A percentile compares a stretch with the other conserved stretches of the same genome.
phyloP scores from a whole-genome alignment of 1,139 yeast species.

The Saccharomyces pastorianus region DNA sequence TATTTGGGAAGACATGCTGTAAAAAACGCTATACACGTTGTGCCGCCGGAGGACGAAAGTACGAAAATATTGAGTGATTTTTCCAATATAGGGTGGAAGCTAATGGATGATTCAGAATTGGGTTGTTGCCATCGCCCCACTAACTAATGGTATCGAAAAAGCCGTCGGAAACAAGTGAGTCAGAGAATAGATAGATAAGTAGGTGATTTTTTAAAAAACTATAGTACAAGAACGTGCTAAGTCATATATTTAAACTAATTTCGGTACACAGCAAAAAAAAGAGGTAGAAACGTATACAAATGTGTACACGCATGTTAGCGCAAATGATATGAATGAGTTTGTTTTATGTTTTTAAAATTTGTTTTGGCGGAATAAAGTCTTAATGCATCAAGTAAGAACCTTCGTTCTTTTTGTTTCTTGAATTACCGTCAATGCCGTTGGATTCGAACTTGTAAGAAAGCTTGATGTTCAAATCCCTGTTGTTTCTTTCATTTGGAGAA shows the following conservation, averaged over 20 bases:
- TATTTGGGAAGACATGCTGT: neutral
- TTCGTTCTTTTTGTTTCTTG: conserved; percentile 40
- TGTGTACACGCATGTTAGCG: neutral
- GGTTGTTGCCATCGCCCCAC: conserved; percentile 22
- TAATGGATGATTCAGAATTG: conserved; percentile 26
- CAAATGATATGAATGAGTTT: neutral
- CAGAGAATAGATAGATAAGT: neutral
- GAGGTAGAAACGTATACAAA: neutral
- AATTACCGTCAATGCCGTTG: conserved; percentile 41
- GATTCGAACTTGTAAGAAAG: conserved; percentile 48
- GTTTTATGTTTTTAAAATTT: neutral
- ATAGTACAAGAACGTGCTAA: neutral
- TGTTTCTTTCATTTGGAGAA: conserved; percentile 68
- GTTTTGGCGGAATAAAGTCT: conserved; percentile 1
- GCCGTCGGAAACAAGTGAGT: neutral
- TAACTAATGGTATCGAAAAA: neutral
- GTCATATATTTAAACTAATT: neutral
- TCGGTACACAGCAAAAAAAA: neutral
- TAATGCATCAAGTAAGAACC: conserved; percentile 30
- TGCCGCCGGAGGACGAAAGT: neutral
- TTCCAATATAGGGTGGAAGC: conserved; percentile 23
- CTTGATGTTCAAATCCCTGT: conserved; percentile 77
- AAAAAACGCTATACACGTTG: neutral
- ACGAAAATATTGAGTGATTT: conserved; percentile 13
- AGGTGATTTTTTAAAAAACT: neutral